Percentiles rank a stretch among this genome's conserved stretches.
Evolutionary conservation across 495 filamentous ascomycete species (phyloP).

Genomic region (Chaetomium fimeti): DNA sequence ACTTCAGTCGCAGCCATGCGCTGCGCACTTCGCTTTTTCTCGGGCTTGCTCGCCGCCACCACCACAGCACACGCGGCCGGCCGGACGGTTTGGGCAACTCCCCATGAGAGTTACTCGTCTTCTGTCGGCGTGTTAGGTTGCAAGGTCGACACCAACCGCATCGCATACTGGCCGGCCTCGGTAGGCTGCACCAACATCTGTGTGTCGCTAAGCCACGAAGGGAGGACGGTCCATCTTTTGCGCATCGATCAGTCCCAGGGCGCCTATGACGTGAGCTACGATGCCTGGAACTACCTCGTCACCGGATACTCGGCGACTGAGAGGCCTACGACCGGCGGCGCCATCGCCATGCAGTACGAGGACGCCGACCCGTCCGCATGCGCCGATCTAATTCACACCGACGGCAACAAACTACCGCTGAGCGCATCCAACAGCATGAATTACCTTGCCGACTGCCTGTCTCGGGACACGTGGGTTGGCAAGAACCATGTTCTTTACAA

Average conservation of each 20-base stretch:
- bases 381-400: slow-evolving; percentile 43
- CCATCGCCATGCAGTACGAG: slow-evolving; percentile 44
- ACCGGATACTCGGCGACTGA: slow-evolving; percentile 47
- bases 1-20: slow-evolving; percentile 21
- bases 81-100: slow-evolving; percentile 49
- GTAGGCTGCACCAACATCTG: slow-evolving; percentile 52
- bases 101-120: slow-evolving; percentile 51
- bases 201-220: slow-evolving; percentile 44
- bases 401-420: slow-evolving; percentile 45
- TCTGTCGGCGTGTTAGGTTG: slow-evolving; percentile 52
- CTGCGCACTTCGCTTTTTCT: slow-evolving; percentile 14
- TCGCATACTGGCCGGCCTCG: slow-evolving; percentile 50
- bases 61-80: slow-evolving; percentile 31
- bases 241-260: slow-evolving; percentile 49
- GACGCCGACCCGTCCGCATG: slow-evolving; percentile 40
- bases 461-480: slow-evolving; percentile 43
- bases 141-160: slow-evolving; percentile 49
- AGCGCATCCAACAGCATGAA: slow-evolving; percentile 54
- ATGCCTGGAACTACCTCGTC: slow-evolving; percentile 52
- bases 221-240: slow-evolving; percentile 44
- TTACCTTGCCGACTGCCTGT: slow-evolving; percentile 47
- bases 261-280: slow-evolving; percentile 51
- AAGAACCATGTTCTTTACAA: slow-evolving; percentile 48
- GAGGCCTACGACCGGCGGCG: slow-evolving; percentile 45
- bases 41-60: slow-evolving; percentile 23